Evolutionary conservation across 2,329 filamentous ascomycete genomes (phyloP).

Genomic region (Cordyceps farinosa): DNA sequence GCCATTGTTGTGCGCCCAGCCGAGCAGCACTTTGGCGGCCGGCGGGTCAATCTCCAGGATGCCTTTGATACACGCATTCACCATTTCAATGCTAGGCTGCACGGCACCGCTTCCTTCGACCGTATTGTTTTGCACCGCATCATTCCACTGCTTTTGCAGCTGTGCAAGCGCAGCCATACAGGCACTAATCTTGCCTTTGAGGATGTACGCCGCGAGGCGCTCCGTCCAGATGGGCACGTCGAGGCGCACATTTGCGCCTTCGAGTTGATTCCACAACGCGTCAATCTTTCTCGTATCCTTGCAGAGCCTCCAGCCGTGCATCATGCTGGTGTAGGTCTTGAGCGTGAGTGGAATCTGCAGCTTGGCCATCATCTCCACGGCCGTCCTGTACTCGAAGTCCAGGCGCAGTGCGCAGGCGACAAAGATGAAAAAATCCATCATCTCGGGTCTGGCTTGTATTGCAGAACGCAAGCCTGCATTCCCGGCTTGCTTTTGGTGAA

Average conservation of each 20-base stretch:
- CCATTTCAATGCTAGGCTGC: slow-evolving; percentile 57
- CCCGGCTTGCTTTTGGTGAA: slow-evolving; percentile 27
- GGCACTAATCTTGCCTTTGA: slow-evolving; percentile 46
- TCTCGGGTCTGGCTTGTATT: slow-evolving; percentile 32
- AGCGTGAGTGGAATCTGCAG: slow-evolving; percentile 56
- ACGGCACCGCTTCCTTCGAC: slow-evolving; percentile 39
- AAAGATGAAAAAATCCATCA: slow-evolving; percentile 40
- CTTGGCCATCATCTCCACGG: slow-evolving; percentile 41
- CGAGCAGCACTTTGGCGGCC: slow-evolving; percentile 52
- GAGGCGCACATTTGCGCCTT: slow-evolving; percentile 53
- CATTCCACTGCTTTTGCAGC: slow-evolving; percentile 60
- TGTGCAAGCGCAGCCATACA: slow-evolving; percentile 64
- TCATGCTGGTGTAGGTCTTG: slow-evolving; percentile 69
- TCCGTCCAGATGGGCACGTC: slow-evolving; percentile 68
- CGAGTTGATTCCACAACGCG: slow-evolving; percentile 64
- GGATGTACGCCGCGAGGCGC: slow-evolving; percentile 63
- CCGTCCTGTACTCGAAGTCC: slow-evolving; percentile 30
- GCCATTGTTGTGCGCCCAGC: slow-evolving; percentile 55
- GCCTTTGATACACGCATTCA: slow-evolving; percentile 69
- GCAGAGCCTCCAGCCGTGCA: slow-evolving; percentile 63
- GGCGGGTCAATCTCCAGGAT: slow-evolving; percentile 51
- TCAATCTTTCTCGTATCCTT: slow-evolving; percentile 59
- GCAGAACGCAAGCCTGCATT: slow-evolving; percentile 26
- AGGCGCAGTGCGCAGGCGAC: slow-evolving; percentile 37
- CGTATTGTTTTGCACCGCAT: slow-evolving; percentile 29